Evolutionary conservation across 805 yeast species (phyloP), one percentile per base, ranked within the genome.

Genomic region (Candida piceae): DNA sequence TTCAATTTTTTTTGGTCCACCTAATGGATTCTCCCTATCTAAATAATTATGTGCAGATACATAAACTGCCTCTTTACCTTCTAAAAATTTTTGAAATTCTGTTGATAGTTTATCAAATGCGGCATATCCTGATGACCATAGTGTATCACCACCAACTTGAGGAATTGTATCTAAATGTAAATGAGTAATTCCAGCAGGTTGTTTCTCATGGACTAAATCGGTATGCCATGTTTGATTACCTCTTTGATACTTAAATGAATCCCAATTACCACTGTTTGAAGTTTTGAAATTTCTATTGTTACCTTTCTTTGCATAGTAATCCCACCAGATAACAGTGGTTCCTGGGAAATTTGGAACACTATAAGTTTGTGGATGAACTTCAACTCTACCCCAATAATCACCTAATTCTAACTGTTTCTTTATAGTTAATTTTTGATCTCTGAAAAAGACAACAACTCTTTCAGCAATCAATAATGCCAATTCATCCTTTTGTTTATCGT

Each of bases 101-200:
- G 73, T 74, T 3, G 78, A 72, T 38, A 75, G 61, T 55, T 70
- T 70, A 47, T 75, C 80, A 52, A 69, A 75, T 27, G 78, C 76
- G 34, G 67, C 79, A 45, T 73, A 74, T n/a, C 79, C 78, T 28
- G 76, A 68, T 4, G 72, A 53, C 76, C 77, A 74, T n/a, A 62
- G 44, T 12, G 80, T 75, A 51, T 75, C 80, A 41, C 80, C 80
- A 33, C 80, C 80, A 21, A 65, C 66, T 1, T 46, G 46, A 19
- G 75, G 76, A 49, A 71, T 62, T 9, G 74, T 62, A 47, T 74
- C 76, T 49, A 69, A 62, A 46, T 74, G 74, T 46, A 78, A 61
- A 43, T 69, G 72, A 4, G 82, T 74, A 45, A 69, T 60, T 16
- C 76, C 78, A 2, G 81, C 72, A 5, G 81, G 80, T 38, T 72